Evolutionary conservation across 768 basidiomycete species (phyloP).

Genomic region (Boletus patriciae): DNA sequence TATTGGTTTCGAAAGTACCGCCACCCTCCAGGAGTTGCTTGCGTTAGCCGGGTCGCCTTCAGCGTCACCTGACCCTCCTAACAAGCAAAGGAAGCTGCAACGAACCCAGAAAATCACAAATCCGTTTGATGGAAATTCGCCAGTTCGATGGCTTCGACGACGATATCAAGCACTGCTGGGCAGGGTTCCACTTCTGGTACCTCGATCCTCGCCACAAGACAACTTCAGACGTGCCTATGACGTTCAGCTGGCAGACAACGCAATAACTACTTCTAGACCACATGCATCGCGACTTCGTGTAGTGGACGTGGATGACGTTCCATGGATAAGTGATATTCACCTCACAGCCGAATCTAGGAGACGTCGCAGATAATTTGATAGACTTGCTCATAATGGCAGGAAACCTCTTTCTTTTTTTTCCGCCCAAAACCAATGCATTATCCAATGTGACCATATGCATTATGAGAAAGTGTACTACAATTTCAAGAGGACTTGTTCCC

Average conservation of each 20-base stretch:
- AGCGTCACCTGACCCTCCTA: slow-evolving; percentile 31
- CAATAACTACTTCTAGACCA: slow-evolving; percentile 21
- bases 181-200: slow-evolving; percentile 56
- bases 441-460: no score
- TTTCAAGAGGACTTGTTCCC: background rate
- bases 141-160: slow-evolving; percentile 40
- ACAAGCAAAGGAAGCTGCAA: slow-evolving; percentile 20
- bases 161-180: slow-evolving; percentile 62
- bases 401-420: no score
- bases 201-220: slow-evolving; percentile 14
- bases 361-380: background rate
- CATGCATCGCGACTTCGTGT: slow-evolving; percentile 21
- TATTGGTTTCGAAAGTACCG: slow-evolving; percentile 44
- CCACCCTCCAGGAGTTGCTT: slow-evolving; percentile 47
- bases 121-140: slow-evolving; percentile 19
- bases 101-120: background rate
- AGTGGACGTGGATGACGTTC: slow-evolving; percentile 32
- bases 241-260: slow-evolving; percentile 35
- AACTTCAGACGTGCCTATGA: slow-evolving; percentile 23
- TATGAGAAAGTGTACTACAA: no score
- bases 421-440: no score
- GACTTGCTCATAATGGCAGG: no score
- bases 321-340: slow-evolving; percentile 34
- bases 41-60: slow-evolving; percentile 40
- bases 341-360: background rate